These are phyloP conservation scores for Huntiella abstrusa DNA, from an alignment of 2,329 filamentous ascomycete species.

Conservation along the genomic window DNA sequence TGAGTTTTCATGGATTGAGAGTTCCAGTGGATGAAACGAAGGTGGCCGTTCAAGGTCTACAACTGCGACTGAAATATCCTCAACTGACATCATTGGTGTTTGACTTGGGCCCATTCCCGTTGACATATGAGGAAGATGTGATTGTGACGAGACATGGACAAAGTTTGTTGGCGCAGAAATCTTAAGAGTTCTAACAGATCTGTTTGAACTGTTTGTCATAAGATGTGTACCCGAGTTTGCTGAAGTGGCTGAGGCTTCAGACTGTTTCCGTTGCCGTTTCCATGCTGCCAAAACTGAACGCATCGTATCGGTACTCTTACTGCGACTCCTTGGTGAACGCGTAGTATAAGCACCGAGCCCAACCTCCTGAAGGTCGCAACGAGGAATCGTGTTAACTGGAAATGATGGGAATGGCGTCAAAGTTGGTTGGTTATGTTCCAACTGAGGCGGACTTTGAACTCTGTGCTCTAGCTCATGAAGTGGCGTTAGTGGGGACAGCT, in stretches of 20 bases:
- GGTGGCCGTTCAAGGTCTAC: conserved; percentile 16
- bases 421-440: conserved; percentile 6
- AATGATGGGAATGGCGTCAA: not conserved
- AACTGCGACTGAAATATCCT: not conserved
- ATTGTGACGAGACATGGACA: conserved; percentile 23
- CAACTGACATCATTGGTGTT: not conserved
- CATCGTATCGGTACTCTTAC: conserved; percentile 13
- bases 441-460: too few relatives aligned
- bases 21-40: conserved; percentile 35
- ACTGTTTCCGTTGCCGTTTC: conserved; percentile 15
- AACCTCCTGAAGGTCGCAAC: conserved; percentile 18
- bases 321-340: conserved; percentile 14
- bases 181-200: conserved; percentile 19
- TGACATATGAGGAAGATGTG: conserved; percentile 12
- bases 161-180: conserved; percentile 44
- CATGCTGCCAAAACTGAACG: conserved; percentile 18
- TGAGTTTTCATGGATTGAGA: conserved; percentile 29
- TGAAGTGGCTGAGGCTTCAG: conserved; percentile 13
- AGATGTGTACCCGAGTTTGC: conserved; percentile 18
- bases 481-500: too few relatives aligned
- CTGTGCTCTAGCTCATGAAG: too few relatives aligned
- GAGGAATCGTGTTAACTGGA: conserved; percentile 13
- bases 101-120: not conserved
- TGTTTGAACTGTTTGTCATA: too few relatives aligned
- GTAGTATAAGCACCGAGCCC: conserved; percentile 16